Evolutionary conservation across 2,329 filamentous ascomycete genomes (phyloP), one percentile per base, ranked within the genome.

Genomic region (Pseudogymnoascus sp.): DNA sequence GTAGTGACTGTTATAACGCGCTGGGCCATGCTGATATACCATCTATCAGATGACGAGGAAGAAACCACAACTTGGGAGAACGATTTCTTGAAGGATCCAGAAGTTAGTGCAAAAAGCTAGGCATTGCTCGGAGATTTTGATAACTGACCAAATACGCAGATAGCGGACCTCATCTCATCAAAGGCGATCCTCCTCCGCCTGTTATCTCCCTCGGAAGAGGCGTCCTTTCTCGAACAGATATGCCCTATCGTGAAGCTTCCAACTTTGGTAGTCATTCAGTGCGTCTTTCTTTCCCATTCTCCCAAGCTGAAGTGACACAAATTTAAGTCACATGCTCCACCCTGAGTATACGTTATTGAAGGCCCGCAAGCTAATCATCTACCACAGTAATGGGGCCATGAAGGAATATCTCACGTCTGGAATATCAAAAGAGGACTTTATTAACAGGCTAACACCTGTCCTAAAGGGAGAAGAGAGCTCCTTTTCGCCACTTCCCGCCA

Each of bases 161-260:
- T 89, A 62, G 80, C 77, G 61, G 75, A 77, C 61, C 71, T 85
- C 28, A 78, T 94, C 63, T 75, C 78, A 25, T 77, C 81, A 37
- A 84, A 86, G 70, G 83, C 90, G 2, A 80, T 97, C 18, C 77
- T 88, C 6, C 79, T 97, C 21, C 84, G 87, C 60, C 79, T 97
- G 21, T 75, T 80, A 35, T 85, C 87, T 16, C 90, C 87, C 21
- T 92, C 89, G 1, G 83, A 89, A 67, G 92, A 96, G 77, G 91
- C 91, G 8, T 86, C 84, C 5, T 95, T 91, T 70, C 79, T 97
- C 12, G 83, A 87, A 8, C 90, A 90, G 53, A 90, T 96, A 70
- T 95, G 91, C 70, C 90, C 91, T 0, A 78, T 96, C n/a, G 82
- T 84, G 1, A 85, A 85, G 67, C 85, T 85, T n/a, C 92, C 93